Evolutionary conservation across 148 eudicot species (phyloP).

Genomic region (Amaranthus palmeri): DNA sequence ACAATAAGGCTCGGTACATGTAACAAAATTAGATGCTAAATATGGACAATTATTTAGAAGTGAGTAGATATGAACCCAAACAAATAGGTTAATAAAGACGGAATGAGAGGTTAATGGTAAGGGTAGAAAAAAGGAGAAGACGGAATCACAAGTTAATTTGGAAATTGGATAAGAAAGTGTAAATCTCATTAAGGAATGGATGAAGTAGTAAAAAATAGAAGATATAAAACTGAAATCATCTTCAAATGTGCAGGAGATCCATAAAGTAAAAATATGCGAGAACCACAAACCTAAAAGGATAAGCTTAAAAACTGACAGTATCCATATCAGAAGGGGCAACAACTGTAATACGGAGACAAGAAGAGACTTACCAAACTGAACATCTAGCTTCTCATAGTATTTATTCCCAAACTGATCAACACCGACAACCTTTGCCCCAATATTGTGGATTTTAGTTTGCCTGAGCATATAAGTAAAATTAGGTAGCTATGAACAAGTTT

Average conservation of each 20-base stretch:
- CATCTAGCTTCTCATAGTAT: slow-evolving; percentile 73
- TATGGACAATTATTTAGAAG: too few relatives aligned
- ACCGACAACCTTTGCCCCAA: slow-evolving; percentile 89
- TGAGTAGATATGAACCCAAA: too few relatives aligned
- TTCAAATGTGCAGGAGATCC: neutral
- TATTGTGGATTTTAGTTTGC: slow-evolving; percentile 95
- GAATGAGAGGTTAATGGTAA: too few relatives aligned
- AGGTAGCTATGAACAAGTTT: neutral
- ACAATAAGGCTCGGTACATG: too few relatives aligned
- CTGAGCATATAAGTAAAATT: slow-evolving; percentile 36
- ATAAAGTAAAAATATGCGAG: neutral
- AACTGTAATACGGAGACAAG: neutral
- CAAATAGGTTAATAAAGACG: too few relatives aligned
- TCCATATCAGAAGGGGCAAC: neutral
- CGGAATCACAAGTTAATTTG: too few relatives aligned
- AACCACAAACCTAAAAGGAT: neutral
- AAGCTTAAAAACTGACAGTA: neutral
- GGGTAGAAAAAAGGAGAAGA: too few relatives aligned
- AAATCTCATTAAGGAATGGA: too few relatives aligned
- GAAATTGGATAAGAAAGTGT: too few relatives aligned
- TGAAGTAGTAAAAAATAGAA: too few relatives aligned
- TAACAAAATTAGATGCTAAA: too few relatives aligned
- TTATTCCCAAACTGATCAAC: slow-evolving; percentile 93
- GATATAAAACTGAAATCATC: too few relatives aligned
- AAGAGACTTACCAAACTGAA: slow-evolving; percentile 68